Evolutionary conservation across 2,329 filamentous ascomycete genomes (phyloP).

Genomic region (Trichoderma hamatum): DNA sequence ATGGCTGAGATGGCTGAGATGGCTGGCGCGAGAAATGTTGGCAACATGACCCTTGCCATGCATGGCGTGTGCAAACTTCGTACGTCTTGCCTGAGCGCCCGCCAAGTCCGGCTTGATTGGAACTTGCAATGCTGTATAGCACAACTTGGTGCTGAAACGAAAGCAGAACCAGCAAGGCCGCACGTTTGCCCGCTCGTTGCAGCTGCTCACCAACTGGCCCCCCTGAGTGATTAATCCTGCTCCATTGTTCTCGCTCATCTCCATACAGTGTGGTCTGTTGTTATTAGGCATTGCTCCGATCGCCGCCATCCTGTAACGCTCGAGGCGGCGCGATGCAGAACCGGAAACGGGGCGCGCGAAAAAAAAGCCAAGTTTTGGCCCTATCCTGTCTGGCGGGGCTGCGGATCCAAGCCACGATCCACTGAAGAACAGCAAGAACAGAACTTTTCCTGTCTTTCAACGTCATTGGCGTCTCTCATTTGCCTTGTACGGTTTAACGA

Average conservation of each 20-base stretch:
- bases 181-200: not conserved
- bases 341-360: constrained; percentile 6
- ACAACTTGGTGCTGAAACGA: too few relatives aligned
- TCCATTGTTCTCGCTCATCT: not conserved
- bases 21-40: not conserved
- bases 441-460: not conserved
- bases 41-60: too few relatives aligned
- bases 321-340: constrained; percentile 15
- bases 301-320: constrained; percentile 19
- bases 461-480: constrained; percentile 22
- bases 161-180: not conserved
- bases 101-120: not conserved
- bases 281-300: constrained; percentile 7
- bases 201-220: not conserved
- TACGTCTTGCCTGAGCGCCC: not conserved
- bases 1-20: not conserved
- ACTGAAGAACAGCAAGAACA: constrained; percentile 9
- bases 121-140: not conserved
- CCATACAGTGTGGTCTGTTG: constrained; percentile 14
- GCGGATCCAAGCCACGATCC: constrained; percentile 11
- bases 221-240: not conserved
- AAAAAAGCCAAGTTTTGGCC: constrained; percentile 25
- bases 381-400: constrained; percentile 7
- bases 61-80: not conserved
- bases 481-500: not conserved